A percentile compares a stretch with the other conserved stretches of the same genome.
phyloP scores from a whole-genome alignment of 2,329 filamentous ascomycete species.

The Intubia oerlemansii region DNA sequence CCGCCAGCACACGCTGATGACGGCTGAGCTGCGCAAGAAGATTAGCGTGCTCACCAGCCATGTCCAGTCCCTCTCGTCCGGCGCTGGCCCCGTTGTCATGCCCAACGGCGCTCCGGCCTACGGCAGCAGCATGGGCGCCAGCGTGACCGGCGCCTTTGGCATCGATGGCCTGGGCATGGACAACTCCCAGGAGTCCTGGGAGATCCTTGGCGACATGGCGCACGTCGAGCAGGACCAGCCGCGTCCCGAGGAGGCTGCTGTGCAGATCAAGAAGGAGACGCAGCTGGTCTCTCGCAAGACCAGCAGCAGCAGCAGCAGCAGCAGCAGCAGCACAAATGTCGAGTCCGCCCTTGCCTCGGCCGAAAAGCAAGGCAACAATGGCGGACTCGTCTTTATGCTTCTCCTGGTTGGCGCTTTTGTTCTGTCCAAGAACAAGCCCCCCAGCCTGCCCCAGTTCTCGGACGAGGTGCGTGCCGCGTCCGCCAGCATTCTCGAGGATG shows the following conservation, averaged over 20 bases:
- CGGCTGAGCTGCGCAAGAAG: conserved; percentile 80
- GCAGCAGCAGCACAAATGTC: too few relatives aligned
- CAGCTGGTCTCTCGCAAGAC: conserved; percentile 20
- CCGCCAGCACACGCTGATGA: conserved; percentile 71
- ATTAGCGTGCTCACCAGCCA: conserved; percentile 61
- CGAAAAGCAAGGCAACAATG: conserved; percentile 51
- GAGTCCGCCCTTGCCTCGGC: conserved; percentile 24
- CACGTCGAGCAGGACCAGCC: conserved; percentile 25
- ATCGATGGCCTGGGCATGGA: conserved; percentile 75
- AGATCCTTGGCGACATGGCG: conserved; percentile 53
- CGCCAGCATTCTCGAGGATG: conserved; percentile 55
- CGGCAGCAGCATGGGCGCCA: conserved; percentile 12
- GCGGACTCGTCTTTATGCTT: conserved; percentile 78
- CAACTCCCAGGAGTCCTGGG: conserved; percentile 41
- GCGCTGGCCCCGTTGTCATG: conserved; percentile 16
- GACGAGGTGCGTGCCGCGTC: conserved; percentile 65
- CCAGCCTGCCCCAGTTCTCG: conserved; percentile 55
- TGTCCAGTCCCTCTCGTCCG: conserved; percentile 47
- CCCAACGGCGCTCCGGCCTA: conserved; percentile 23
- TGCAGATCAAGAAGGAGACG: conserved; percentile 36
- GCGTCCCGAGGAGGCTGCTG: conserved; percentile 3
- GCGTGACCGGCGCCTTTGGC: conserved; percentile 1
- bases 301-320: conserved; percentile 32
- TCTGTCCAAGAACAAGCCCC: conserved; percentile 62
- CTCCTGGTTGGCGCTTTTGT: conserved; percentile 93